Conservation (phyloP, 2,329 filamentous ascomycete genomes). For the Cylindrodendrum hubeiense region DNA sequence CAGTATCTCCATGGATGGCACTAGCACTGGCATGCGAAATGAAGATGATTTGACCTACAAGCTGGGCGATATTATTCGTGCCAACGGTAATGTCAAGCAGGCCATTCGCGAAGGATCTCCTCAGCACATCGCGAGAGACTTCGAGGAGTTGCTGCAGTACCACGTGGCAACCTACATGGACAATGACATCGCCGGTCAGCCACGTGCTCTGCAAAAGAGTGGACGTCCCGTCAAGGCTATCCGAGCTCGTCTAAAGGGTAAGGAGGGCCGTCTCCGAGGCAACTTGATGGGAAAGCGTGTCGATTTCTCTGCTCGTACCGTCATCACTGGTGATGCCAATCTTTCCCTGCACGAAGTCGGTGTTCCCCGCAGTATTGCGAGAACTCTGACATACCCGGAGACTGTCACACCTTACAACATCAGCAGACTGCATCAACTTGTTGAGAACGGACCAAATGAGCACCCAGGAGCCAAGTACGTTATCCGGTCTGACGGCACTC, state of each 20-base stretch:
- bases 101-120: slow-evolving; percentile 93
- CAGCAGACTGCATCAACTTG: slow-evolving; percentile 86
- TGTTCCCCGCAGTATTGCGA: slow-evolving; percentile 92
- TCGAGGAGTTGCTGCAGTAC: slow-evolving; percentile 92
- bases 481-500: slow-evolving; percentile 90
- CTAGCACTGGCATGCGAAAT: slow-evolving; percentile 89
- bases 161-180: slow-evolving; percentile 99
- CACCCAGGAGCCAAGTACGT: slow-evolving; percentile 98
- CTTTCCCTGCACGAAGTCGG: slow-evolving; percentile 97
- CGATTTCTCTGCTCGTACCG: slow-evolving; percentile 98
- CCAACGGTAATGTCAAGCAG: slow-evolving; percentile 93
- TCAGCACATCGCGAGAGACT: slow-evolving; percentile 90
- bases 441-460: slow-evolving; percentile 93
- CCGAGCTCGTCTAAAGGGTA: slow-evolving; percentile 96
- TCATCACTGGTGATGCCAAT: slow-evolving; percentile 99
- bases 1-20: slow-evolving; percentile 97
- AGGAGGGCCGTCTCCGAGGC: slow-evolving; percentile 96
- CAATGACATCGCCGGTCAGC: slow-evolving; percentile 97
- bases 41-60: slow-evolving; percentile 99
- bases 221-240: slow-evolving; percentile 97
- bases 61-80: slow-evolving; percentile 96
- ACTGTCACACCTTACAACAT: slow-evolving; percentile 99
- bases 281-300: slow-evolving; percentile 99
- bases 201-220: slow-evolving; percentile 95
- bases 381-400: slow-evolving; percentile 95